Evolutionary conservation across 306 rosid species (phyloP).

Genomic region (Abrus pulchellus): DNA sequence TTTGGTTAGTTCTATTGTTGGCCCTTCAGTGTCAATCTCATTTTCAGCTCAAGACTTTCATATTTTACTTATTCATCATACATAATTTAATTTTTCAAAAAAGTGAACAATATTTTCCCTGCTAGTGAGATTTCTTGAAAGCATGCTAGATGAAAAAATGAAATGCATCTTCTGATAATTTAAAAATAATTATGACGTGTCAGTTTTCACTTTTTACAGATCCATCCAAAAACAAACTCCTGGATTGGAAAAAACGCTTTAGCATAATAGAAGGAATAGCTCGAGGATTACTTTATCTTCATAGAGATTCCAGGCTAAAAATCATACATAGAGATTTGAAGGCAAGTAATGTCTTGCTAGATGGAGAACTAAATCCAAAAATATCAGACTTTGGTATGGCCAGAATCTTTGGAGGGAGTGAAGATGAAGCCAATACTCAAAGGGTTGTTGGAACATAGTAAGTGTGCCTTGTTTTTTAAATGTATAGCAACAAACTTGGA

Average conservation of each 20-base stretch:
- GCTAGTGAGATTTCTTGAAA: background rate
- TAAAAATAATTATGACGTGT: background rate
- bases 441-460: conserved; percentile 28
- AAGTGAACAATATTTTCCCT: background rate
- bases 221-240: background rate
- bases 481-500: background rate
- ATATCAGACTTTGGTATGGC: conserved; percentile 39
- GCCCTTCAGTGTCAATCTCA: background rate
- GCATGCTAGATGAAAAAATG: background rate
- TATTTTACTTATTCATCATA: background rate
- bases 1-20: conserved; percentile 47
- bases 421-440: conserved; percentile 14
- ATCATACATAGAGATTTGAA: conserved; percentile 33
- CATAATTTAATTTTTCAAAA: background rate
- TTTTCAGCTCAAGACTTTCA: background rate
- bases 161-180: background rate
- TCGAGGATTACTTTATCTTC: conserved; percentile 35
- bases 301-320: conserved; percentile 26
- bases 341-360: conserved; percentile 37
- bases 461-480: background rate
- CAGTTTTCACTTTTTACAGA: background rate
- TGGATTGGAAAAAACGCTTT: conserved; percentile 32
- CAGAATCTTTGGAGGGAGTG: conserved; percentile 1
- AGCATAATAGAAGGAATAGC: conserved; percentile 35
- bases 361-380: conserved; percentile 37